Percentiles rank a stretch among this genome's conserved stretches.
Conservation (phyloP, 352 stramenopile genomes). For the Phytophthora ramorum region DNA sequence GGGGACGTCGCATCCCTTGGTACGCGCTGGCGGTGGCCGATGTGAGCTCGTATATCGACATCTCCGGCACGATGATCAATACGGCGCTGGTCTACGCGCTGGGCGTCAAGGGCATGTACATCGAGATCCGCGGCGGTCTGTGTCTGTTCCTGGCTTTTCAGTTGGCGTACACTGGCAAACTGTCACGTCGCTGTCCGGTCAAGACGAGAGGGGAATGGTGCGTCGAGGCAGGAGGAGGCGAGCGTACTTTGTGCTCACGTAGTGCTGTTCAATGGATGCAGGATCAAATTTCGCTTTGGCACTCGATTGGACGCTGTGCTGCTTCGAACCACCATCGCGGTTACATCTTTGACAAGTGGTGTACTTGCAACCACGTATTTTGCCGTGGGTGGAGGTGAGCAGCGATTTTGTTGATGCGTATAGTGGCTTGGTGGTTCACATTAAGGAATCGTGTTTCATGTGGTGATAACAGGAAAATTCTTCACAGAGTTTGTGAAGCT, state of each 20-base stretch:
- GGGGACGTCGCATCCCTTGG: slow-evolving; percentile 70
- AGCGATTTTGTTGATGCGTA: not conserved
- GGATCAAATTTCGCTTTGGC: slow-evolving; percentile 86
- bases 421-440: slow-evolving; percentile 1
- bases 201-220: slow-evolving; percentile 86
- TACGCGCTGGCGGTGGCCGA: slow-evolving; percentile 77
- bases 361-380: slow-evolving; percentile 82
- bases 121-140: slow-evolving; percentile 78
- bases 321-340: slow-evolving; percentile 71
- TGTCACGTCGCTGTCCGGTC: slow-evolving; percentile 75
- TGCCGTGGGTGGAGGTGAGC: slow-evolving; percentile 63
- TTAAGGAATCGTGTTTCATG: not conserved
- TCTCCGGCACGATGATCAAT: slow-evolving; percentile 88
- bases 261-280: slow-evolving; percentile 13
- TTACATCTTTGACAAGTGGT: slow-evolving; percentile 70
- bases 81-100: slow-evolving; percentile 82
- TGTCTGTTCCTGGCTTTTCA: slow-evolving; percentile 86
- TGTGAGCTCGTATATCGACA: slow-evolving; percentile 89
- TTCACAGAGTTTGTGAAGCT: slow-evolving; percentile 78
- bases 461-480: slow-evolving; percentile 59
- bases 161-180: slow-evolving; percentile 80
- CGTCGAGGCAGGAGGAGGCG: not conserved
- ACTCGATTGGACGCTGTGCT: slow-evolving; percentile 55
- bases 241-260: not conserved
- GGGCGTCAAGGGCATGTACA: slow-evolving; percentile 87